These are phyloP conservation scores for Vitis rupestris DNA, from an alignment of 164 flowering plant genomes.

Conservation along the genomic window DNA sequence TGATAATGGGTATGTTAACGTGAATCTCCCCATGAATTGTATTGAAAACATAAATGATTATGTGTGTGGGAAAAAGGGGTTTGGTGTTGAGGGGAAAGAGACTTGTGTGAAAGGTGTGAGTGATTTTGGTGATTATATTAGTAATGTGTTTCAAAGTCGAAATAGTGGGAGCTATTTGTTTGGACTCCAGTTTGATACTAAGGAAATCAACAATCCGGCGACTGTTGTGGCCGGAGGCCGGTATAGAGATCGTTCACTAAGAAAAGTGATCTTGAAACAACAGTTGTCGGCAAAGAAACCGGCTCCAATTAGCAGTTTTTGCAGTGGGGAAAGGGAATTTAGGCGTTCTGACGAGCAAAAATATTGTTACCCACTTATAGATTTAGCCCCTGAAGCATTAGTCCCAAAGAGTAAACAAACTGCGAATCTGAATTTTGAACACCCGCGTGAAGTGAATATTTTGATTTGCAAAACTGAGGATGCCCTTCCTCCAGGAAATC, in stretches of 20 bases:
- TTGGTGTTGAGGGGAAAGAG: too few relatives aligned
- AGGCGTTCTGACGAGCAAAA: background rate
- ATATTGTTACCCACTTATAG: background rate
- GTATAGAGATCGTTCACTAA: constrained; percentile 11
- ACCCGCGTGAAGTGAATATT: background rate
- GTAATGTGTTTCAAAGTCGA: background rate
- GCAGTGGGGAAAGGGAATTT: background rate
- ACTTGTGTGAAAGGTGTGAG: background rate
- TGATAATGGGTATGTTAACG: background rate
- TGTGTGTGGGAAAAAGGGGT: too few relatives aligned
- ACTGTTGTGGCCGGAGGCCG: background rate
- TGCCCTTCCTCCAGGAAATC: background rate
- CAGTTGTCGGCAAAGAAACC: constrained; percentile 17
- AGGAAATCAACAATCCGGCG: background rate
- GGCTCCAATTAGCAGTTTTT: background rate
- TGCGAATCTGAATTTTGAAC: background rate
- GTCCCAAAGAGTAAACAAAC: background rate
- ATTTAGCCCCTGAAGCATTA: constrained; percentile 8
- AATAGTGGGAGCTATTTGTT: background rate
- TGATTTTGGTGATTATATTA: background rate
- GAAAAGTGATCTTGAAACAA: constrained; percentile 20
- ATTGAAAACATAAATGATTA: too few relatives aligned
- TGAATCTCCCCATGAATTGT: too few relatives aligned
- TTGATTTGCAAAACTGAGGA: background rate
- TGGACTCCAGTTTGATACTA: background rate